Percentiles rank a stretch among this genome's conserved stretches.
These are phyloP conservation scores for Chaetoscypha palmicola DNA, from an alignment of 2,329 filamentous ascomycete species.

Conservation along the genomic window DNA sequence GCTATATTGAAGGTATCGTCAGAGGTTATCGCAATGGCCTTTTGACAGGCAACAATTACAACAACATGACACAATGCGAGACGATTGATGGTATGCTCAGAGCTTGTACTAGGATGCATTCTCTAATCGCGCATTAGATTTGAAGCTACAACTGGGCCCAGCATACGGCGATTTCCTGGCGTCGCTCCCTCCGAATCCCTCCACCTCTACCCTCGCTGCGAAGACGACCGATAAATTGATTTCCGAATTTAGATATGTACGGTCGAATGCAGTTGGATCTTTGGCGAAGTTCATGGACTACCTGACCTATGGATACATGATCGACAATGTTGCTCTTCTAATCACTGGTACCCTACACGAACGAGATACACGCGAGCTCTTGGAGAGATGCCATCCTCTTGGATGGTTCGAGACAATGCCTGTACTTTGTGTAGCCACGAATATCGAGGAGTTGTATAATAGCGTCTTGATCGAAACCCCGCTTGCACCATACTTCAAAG, in stretches of 20 bases:
- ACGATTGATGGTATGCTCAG: conserved; percentile 74
- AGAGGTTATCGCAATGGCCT: conserved; percentile 94
- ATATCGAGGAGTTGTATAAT: conserved; percentile 98
- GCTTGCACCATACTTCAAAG: conserved; percentile 94
- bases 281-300: conserved; percentile 96
- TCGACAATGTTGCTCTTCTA: conserved; percentile 95
- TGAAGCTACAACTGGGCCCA: conserved; percentile 94
- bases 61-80: conserved; percentile 95
- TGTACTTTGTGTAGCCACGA: conserved; percentile 93
- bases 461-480: conserved; percentile 95
- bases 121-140: conserved; percentile 51
- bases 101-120: background rate
- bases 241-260: conserved; percentile 92
- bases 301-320: conserved; percentile 99
- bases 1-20: conserved; percentile 95
- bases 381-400: conserved; percentile 92
- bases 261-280: conserved; percentile 86
- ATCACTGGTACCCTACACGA: conserved; percentile 98
- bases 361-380: conserved; percentile 87
- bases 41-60: conserved; percentile 83
- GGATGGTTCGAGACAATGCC: conserved; percentile 99
- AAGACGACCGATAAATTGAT: conserved; percentile 98
- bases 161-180: conserved; percentile 96
- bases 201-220: conserved; percentile 86
- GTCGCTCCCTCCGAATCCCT: conserved; percentile 89